Percentiles rank a stretch among this genome's conserved stretches.
phyloP scores from a whole-genome alignment of 75 land plant species.

The Gnetum montanum region DNA sequence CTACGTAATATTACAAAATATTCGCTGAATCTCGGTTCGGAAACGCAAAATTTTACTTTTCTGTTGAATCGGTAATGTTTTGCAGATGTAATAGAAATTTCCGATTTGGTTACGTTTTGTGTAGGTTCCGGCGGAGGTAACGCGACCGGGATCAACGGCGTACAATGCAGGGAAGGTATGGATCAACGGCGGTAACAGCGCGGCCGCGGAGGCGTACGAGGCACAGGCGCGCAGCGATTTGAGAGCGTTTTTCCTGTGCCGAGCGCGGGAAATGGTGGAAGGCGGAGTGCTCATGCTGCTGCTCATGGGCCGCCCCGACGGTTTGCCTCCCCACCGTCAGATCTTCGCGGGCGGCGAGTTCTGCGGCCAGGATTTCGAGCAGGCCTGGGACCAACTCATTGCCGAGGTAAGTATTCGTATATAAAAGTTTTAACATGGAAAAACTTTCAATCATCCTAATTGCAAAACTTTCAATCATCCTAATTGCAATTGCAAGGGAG shows the following conservation, averaged over 20 bases:
- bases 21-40: too few relatives aligned
- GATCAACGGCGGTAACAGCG: background rate
- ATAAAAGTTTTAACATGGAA: too few relatives aligned
- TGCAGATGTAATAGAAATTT: too few relatives aligned
- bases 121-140: background rate
- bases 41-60: too few relatives aligned
- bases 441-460: too few relatives aligned
- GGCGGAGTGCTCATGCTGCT: background rate
- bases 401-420: slow-evolving; percentile 9
- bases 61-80: too few relatives aligned
- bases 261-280: background rate
- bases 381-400: slow-evolving; percentile 15
- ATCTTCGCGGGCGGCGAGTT: background rate
- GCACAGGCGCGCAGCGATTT: background rate
- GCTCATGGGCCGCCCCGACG: slow-evolving; percentile 3
- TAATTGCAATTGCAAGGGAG: too few relatives aligned
- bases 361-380: slow-evolving; percentile 12
- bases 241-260: background rate
- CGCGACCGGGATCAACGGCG: background rate
- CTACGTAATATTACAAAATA: too few relatives aligned
- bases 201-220: background rate
- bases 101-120: too few relatives aligned
- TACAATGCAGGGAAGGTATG: slow-evolving; percentile 4
- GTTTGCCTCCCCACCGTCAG: background rate
- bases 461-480: too few relatives aligned